phyloP scores from a whole-genome alignment of 148 eudicot genomes.

The Nepenthes mirabilis region DNA sequence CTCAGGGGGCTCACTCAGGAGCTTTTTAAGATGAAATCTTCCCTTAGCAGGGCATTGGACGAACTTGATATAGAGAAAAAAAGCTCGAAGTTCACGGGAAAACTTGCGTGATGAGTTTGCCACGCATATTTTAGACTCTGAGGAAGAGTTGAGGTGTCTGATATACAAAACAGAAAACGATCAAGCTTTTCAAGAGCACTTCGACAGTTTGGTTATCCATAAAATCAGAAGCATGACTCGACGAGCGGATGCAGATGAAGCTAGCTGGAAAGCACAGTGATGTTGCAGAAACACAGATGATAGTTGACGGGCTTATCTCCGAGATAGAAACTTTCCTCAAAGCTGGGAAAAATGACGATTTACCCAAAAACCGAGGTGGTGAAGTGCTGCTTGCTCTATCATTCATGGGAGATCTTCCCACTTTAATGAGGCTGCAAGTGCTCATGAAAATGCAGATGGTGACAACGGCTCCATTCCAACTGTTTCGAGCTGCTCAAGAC shows the following conservation, averaged over 20 bases:
- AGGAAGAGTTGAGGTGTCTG: slow-evolving; percentile 48
- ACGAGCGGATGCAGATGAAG: slow-evolving; percentile 75
- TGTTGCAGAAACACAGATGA: slow-evolving; percentile 23
- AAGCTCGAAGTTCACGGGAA: slow-evolving; percentile 57
- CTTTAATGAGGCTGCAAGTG: slow-evolving; percentile 52
- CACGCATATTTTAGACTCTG: slow-evolving; percentile 59
- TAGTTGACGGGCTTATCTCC: slow-evolving; percentile 49
- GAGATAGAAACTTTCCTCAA: slow-evolving; percentile 73
- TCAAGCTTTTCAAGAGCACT: slow-evolving; percentile 23
- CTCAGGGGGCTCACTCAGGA: slow-evolving; percentile 65
- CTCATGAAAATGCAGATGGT: slow-evolving; percentile 35
- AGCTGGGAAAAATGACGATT: slow-evolving; percentile 20
- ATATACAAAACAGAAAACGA: slow-evolving; percentile 39
- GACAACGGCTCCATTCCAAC: slow-evolving; percentile 30
- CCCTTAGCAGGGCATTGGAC: slow-evolving; percentile 36
- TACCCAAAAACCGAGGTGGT: slow-evolving; percentile 11
- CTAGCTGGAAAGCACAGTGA: slow-evolving; percentile 9
- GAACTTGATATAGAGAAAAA: slow-evolving; percentile 56
- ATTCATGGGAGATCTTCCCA: slow-evolving; percentile 55
- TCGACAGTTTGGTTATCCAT: slow-evolving; percentile 59
- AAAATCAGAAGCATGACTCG: slow-evolving; percentile 93
- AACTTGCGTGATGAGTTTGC: slow-evolving; percentile 89
- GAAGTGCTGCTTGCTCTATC: slow-evolving; percentile 23
- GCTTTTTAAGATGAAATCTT: slow-evolving; percentile 42
- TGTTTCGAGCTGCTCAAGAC: slow-evolving; percentile 29